phyloP scores from a whole-genome alignment of 768 basidiomycete genomes.

The Calocera viscosa region DNA sequence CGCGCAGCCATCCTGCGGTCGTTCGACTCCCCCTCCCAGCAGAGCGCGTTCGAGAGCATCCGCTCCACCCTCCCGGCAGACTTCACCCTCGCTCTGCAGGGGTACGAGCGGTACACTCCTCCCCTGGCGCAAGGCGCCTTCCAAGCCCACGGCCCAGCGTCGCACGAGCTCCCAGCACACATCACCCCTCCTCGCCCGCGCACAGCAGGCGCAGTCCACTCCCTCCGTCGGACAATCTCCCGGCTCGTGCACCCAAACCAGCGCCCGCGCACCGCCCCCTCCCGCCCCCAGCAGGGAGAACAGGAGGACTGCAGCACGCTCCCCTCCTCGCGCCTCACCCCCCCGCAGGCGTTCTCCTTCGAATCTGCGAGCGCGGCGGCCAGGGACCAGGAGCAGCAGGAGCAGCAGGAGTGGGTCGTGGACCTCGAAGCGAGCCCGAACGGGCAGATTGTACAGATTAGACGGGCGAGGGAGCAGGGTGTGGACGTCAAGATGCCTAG shows the following conservation, averaged over 20 bases:
- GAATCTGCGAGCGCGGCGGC: not conserved
- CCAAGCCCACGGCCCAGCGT: not conserved
- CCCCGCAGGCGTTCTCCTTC: not conserved
- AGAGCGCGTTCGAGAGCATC: not conserved
- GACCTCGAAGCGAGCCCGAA: not conserved
- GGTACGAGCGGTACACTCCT: not conserved
- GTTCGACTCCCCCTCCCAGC: not conserved
- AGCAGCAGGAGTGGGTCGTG: not conserved
- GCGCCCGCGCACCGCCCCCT: not conserved
- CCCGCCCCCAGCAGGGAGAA: not conserved
- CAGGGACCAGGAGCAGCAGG: not conserved
- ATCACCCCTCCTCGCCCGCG: not conserved
- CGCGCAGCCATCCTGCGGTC: not conserved
- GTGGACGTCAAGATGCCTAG: too few species aligned
- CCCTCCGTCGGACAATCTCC: not conserved
- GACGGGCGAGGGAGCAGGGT: not conserved
- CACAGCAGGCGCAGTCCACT: not conserved
- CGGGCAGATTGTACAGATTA: not conserved
- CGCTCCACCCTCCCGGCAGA: not conserved
- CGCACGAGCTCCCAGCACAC: not conserved
- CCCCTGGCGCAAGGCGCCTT: not conserved
- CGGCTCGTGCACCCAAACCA: not conserved
- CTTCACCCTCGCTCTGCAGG: not conserved
- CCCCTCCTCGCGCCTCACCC: not conserved
- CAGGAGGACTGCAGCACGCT: not conserved